These are phyloP conservation scores for Linnemannia elongata DNA, from an alignment of 192 early-diverging fungal species.

Conservation along the genomic window DNA sequence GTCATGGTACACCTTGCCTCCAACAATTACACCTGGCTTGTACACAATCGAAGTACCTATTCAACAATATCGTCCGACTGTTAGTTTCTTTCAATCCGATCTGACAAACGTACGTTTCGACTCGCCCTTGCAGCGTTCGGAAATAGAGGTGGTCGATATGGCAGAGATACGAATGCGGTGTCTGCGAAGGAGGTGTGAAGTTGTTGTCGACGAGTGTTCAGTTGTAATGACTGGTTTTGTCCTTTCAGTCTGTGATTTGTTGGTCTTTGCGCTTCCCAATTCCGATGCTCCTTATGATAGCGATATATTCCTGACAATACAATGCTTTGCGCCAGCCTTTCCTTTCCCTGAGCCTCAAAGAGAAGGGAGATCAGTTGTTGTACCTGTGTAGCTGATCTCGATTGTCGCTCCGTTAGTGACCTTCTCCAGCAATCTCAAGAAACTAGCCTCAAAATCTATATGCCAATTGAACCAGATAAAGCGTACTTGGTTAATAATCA, in stretches of 20 bases:
- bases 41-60: slow-evolving; percentile 85
- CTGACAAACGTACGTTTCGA: no score
- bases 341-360: not conserved
- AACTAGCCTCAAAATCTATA: slow-evolving; percentile 91
- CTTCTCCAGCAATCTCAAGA: slow-evolving; percentile 93
- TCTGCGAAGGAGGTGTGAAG: not conserved
- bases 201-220: not conserved
- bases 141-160: no score
- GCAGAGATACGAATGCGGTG: no score
- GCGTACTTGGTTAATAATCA: no score
- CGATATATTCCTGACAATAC: no score
- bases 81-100: no score
- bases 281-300: no score
- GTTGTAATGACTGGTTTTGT: no score
- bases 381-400: slow-evolving; percentile 95
- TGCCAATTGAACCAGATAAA: no score
- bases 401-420: slow-evolving; percentile 92
- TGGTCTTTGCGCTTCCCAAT: no score
- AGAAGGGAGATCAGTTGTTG: not conserved
- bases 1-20: slow-evolving; percentile 89
- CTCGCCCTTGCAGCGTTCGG: no score
- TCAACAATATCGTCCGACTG: not conserved
- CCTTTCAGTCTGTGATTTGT: no score
- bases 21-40: slow-evolving; percentile 90
- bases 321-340: not conserved